These are phyloP conservation scores for Tylopilus intermedius DNA, from an alignment of 768 basidiomycete genomes.

Conservation along the genomic window DNA sequence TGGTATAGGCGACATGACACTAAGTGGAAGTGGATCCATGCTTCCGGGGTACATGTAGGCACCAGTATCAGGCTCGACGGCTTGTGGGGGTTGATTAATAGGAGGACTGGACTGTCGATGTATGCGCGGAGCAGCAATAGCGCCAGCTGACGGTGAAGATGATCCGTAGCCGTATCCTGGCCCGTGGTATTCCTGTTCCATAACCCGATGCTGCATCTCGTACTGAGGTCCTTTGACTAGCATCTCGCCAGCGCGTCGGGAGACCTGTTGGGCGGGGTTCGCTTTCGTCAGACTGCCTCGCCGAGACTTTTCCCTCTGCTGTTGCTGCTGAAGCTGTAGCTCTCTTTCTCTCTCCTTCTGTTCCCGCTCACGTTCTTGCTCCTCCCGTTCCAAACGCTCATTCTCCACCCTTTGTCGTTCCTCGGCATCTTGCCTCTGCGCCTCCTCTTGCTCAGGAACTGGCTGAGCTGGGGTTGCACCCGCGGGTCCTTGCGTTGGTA, in stretches of 20 bases:
- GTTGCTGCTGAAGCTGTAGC: constrained; percentile 32
- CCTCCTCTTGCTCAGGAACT: constrained; percentile 32
- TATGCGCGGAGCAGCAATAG: constrained; percentile 16
- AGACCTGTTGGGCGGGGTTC: constrained; percentile 41
- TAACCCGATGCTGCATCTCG: constrained; percentile 88
- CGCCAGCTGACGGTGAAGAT: constrained; percentile 23
- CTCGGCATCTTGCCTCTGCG: constrained; percentile 38
- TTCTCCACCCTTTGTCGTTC: constrained; percentile 40
- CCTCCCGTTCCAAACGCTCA: constrained; percentile 46
- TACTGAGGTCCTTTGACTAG: constrained; percentile 87
- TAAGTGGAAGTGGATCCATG: constrained; percentile 48
- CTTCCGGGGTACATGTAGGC: constrained; percentile 22
- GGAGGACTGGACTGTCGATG: constrained; percentile 26
- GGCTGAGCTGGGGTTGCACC: constrained; percentile 23
- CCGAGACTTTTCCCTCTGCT: constrained; percentile 37
- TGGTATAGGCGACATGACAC: constrained; percentile 46
- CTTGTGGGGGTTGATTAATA: constrained; percentile 26
- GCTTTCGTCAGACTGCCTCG: constrained; percentile 65
- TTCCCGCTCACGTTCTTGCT: constrained; percentile 52
- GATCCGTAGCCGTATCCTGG: constrained; percentile 26
- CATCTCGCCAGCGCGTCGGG: constrained; percentile 73
- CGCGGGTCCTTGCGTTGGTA: constrained; percentile 29
- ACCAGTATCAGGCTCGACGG: constrained; percentile 28
- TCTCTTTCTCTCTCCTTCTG: constrained; percentile 29
- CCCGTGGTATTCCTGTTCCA: constrained; percentile 80